A percentile compares a stretch with the other conserved stretches of the same genome.
phyloP scores from a whole-genome alignment of 106 monocot species.

The Phalaenopsis aphrodite region DNA sequence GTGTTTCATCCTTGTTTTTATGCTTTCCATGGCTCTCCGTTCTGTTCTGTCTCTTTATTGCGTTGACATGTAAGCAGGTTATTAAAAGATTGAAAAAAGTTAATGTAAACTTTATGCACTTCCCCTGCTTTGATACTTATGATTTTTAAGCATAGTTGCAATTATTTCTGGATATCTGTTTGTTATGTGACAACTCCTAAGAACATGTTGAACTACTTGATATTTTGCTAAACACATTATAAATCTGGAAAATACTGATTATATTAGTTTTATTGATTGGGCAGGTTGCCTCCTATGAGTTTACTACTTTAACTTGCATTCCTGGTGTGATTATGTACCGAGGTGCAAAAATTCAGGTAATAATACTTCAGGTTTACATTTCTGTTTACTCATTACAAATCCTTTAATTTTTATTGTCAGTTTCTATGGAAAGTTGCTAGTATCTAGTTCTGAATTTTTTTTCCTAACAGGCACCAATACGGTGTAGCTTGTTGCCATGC shows the following conservation, averaged over 20 bases:
- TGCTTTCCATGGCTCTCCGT: not conserved
- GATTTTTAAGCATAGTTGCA: not conserved
- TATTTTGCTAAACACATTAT: not conserved
- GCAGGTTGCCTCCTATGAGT: slow-evolving; percentile 99
- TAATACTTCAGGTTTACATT: not conserved
- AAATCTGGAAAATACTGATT: not conserved
- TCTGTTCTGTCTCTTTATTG: not conserved
- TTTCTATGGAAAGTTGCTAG: not conserved
- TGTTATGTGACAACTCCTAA: not conserved
- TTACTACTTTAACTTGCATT: slow-evolving; percentile 96
- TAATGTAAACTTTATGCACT: not conserved
- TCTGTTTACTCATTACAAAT: not conserved
- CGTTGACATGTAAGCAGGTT: not conserved
- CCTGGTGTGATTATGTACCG: slow-evolving; percentile 89
- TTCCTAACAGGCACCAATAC: not conserved
- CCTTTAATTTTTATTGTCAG: not conserved
- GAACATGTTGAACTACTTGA: not conserved
- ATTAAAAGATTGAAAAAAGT: not conserved
- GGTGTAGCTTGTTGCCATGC: not conserved
- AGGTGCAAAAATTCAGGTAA: slow-evolving; percentile 98
- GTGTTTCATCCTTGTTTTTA: not conserved
- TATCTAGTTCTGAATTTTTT: not conserved
- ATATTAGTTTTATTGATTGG: slow-evolving; percentile 12
- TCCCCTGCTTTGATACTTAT: not conserved
- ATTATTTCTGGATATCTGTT: not conserved